Conservation (phyloP, 352 stramenopile species). For the Pythium grandisporangium region DNA sequence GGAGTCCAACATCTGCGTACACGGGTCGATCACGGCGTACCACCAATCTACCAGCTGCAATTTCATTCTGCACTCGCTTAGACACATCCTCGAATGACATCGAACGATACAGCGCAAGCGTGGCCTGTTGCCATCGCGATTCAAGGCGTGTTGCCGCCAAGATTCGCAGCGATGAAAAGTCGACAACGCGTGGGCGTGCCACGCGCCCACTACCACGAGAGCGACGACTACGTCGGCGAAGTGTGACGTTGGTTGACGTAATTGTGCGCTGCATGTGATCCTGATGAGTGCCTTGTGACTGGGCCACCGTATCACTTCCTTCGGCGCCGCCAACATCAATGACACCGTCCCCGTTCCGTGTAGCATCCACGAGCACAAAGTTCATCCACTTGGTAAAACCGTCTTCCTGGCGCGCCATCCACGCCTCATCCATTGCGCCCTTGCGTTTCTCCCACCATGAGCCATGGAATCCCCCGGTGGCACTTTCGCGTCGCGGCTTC, state of each 20-base stretch:
- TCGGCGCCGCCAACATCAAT: too few species aligned
- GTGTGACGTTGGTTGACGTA: not conserved
- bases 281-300: too few species aligned
- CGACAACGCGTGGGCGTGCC: conserved; percentile 16
- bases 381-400: conserved; percentile 86
- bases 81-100: conserved; percentile 38
- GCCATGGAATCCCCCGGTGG: conserved; percentile 13
- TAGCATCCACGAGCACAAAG: conserved; percentile 65
- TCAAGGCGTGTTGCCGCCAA: conserved; percentile 69
- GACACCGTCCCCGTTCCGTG: conserved; percentile 17
- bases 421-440: conserved; percentile 61
- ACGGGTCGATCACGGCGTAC: conserved; percentile 84
- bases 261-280: too few species aligned
- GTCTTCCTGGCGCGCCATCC: conserved; percentile 73
- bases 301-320: too few species aligned
- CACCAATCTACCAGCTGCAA: conserved; percentile 56
- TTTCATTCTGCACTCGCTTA: conserved; percentile 67
- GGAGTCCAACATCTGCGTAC: conserved; percentile 85
- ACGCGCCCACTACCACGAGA: conserved; percentile 2
- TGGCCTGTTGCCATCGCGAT: conserved; percentile 43
- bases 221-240: not conserved
- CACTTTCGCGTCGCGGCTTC: conserved; percentile 4
- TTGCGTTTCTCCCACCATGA: conserved; percentile 74
- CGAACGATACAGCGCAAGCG: conserved; percentile 49
- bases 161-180: conserved; percentile 65